These are phyloP conservation scores for Parmales sp. DNA, from an alignment of 108 stramenopile species.

Conservation along the genomic window DNA sequence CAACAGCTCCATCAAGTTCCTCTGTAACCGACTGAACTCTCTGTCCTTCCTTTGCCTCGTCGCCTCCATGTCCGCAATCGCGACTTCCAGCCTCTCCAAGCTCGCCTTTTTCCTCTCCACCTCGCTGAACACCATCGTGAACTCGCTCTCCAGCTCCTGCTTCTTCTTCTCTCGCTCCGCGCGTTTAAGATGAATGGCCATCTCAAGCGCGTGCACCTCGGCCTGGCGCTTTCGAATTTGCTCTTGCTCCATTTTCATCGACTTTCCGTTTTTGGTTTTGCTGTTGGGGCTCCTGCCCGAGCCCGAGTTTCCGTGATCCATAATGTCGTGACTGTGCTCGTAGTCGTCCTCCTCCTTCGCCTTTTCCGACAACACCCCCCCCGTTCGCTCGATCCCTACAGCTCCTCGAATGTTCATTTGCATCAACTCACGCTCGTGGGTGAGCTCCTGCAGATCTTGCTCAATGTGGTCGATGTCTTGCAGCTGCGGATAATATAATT, in stretches of 20 bases:
- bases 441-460: conserved; percentile 33
- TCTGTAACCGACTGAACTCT: conserved; percentile 34
- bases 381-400: conserved; percentile 18
- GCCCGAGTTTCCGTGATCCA: background rate
- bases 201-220: conserved; percentile 36
- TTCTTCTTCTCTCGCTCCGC: conserved; percentile 43
- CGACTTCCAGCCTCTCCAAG: conserved; percentile 27
- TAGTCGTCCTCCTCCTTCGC: background rate
- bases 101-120: conserved; percentile 30
- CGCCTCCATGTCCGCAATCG: conserved; percentile 39
- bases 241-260: background rate
- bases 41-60: conserved; percentile 36
- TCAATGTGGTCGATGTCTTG: conserved; percentile 50
- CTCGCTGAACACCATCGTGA: conserved; percentile 32
- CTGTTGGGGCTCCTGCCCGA: background rate
- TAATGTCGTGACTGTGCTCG: background rate
- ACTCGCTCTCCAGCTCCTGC: conserved; percentile 36
- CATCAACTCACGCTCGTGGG: conserved; percentile 41
- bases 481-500: too few species aligned
- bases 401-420: conserved; percentile 25
- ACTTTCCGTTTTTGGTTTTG: background rate
- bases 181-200: conserved; percentile 41
- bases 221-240: background rate
- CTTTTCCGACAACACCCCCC: background rate
- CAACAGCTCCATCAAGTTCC: conserved; percentile 42